phyloP scores from a whole-genome alignment of 192 early-diverging fungal species.

The Rhizophagus prolifer region DNA sequence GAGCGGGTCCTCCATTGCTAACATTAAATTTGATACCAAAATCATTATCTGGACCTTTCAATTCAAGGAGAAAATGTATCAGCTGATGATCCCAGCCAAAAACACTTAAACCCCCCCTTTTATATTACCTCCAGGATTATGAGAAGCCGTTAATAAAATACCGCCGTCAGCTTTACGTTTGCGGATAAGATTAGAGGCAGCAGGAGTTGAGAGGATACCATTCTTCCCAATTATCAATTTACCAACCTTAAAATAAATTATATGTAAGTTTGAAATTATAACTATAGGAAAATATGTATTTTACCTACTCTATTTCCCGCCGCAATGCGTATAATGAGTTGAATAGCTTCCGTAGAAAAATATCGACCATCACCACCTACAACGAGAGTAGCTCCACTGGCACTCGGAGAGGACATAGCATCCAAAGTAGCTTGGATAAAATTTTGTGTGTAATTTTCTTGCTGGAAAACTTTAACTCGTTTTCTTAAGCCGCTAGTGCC shows the following conservation, averaged over 20 bases:
- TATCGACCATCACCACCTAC: conserved; percentile 97
- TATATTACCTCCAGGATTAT: conserved; percentile 87
- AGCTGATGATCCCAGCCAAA: not conserved
- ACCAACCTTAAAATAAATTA: conserved; percentile 51
- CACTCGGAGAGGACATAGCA: conserved; percentile 73
- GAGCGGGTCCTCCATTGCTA: conserved; percentile 94
- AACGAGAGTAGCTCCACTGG: conserved; percentile 78
- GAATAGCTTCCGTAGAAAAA: conserved; percentile 79
- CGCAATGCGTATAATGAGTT: conserved; percentile 84
- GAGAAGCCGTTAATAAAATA: conserved; percentile 96
- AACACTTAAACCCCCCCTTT: not conserved
- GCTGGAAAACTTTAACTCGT: conserved; percentile 93
- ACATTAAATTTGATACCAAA: conserved; percentile 99
- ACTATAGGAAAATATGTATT: not conserved
- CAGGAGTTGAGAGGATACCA: conserved; percentile 94
- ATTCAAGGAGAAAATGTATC: not conserved
- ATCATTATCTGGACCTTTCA: conserved; percentile 82
- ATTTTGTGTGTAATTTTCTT: conserved; percentile 93
- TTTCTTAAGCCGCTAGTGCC: conserved; percentile 96
- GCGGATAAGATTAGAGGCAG: conserved; percentile 91
- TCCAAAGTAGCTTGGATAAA: conserved; percentile 91
- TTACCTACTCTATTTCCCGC: conserved; percentile 75
- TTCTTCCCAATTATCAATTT: conserved; percentile 90
- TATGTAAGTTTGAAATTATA: not conserved
- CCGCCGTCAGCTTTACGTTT: conserved; percentile 87